Evolutionary conservation across 1,284 basidiomycete genomes (phyloP).

Genomic region (Melampsora abietis-canadensis): DNA sequence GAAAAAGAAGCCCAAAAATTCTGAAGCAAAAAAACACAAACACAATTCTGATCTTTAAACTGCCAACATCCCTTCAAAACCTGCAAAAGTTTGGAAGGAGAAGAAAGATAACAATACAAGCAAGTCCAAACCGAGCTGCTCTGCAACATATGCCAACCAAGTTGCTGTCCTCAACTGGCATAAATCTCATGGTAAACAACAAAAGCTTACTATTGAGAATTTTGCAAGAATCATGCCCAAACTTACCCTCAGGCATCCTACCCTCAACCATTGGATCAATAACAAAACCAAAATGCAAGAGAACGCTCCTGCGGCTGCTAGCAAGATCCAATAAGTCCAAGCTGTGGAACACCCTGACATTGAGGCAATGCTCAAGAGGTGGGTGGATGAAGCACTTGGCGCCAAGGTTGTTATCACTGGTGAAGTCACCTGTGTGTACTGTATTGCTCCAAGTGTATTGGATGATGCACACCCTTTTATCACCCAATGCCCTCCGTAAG

Average conservation of each 20-base stretch:
- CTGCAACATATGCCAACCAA: neutral
- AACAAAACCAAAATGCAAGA: neutral
- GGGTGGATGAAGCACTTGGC: neutral
- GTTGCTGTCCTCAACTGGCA: neutral
- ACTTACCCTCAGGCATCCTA: neutral
- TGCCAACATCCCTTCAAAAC: neutral
- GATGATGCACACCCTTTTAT: too few relatives aligned
- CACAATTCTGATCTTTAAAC: neutral
- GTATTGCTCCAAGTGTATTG: too few relatives aligned
- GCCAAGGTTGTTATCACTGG: neutral
- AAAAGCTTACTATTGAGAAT: neutral
- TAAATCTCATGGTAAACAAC: neutral
- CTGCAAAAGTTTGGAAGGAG: neutral
- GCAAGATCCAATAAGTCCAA: neutral
- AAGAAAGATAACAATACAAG: neutral
- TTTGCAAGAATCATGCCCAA: neutral
- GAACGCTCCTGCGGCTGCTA: neutral
- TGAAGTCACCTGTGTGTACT: too few relatives aligned
- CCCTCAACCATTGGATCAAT: neutral
- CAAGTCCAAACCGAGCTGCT: neutral
- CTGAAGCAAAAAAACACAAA: neutral
- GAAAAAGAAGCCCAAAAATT: neutral
- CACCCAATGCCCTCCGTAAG: too few relatives aligned
- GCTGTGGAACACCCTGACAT: neutral
- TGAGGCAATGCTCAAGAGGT: neutral